phyloP scores from a whole-genome alignment of 164 flowering plant species.

The Macadamia tetraphylla region DNA sequence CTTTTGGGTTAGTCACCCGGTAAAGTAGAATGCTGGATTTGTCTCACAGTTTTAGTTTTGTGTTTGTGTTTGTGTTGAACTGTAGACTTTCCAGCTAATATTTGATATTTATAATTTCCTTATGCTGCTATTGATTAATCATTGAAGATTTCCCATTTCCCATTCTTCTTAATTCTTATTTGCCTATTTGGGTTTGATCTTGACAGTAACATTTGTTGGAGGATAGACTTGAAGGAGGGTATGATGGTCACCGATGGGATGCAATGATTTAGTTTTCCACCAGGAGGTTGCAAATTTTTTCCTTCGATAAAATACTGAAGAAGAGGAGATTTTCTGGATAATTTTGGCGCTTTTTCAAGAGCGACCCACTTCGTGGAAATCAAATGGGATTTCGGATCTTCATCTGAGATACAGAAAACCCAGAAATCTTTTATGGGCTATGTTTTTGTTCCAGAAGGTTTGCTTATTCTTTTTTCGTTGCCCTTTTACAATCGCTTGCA shows the following conservation, averaged over 20 bases:
- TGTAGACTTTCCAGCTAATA: conserved; percentile 9
- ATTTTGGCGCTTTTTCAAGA: conserved; percentile 3
- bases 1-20: not conserved
- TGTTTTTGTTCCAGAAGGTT: too few species aligned
- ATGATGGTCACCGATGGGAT: conserved; percentile 11
- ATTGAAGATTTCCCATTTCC: too few species aligned
- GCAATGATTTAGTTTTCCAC: too few species aligned
- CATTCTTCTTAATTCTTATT: conserved; percentile 4
- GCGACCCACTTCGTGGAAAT: too few species aligned
- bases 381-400: too few species aligned
- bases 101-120: not conserved
- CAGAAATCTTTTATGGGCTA: too few species aligned
- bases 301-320: conserved; percentile 1
- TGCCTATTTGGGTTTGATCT: not conserved
- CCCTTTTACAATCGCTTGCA: too few species aligned
- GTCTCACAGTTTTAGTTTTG: not conserved
- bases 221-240: conserved; percentile 5
- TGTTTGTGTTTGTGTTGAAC: not conserved
- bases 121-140: not conserved
- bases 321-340: conserved; percentile 6
- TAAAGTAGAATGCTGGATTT: not conserved
- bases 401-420: too few species aligned
- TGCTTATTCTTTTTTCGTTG: too few species aligned
- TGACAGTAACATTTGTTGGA: conserved; percentile 7
- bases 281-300: too few species aligned